Percentiles rank a stretch among this genome's conserved stretches.
Conservation (phyloP, 305 asterid species). For the Solanum chacoense region DNA sequence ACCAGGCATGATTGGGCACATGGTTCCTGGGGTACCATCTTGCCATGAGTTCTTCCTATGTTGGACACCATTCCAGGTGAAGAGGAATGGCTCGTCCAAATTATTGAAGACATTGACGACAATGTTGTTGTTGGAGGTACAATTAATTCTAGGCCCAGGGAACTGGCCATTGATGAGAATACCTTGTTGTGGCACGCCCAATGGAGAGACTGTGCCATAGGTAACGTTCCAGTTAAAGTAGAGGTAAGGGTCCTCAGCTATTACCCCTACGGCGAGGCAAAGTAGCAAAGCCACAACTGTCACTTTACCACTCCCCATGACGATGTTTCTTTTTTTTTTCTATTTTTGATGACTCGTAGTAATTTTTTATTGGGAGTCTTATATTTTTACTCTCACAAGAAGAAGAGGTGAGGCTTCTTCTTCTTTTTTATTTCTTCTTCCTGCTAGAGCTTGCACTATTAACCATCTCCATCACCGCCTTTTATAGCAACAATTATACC, state of each 20-base stretch:
- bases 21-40: slow-evolving; percentile 64
- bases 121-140: slow-evolving; percentile 71
- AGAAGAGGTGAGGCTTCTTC: neutral
- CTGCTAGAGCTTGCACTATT: slow-evolving; percentile 4
- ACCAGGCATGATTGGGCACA: slow-evolving; percentile 71
- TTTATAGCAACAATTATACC: neutral
- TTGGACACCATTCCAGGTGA: slow-evolving; percentile 56
- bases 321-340: neutral
- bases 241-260: slow-evolving; percentile 23
- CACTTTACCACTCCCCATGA: slow-evolving; percentile 6
- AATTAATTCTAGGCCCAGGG: slow-evolving; percentile 64
- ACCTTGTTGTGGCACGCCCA: slow-evolving; percentile 67
- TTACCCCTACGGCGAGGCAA: neutral
- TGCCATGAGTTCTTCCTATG: slow-evolving; percentile 73
- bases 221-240: slow-evolving; percentile 23
- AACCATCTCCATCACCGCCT: neutral
- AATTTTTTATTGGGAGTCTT: neutral
- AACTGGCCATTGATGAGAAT: slow-evolving; percentile 65
- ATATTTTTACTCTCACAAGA: neutral
- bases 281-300: slow-evolving; percentile 6
- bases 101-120: slow-evolving; percentile 53
- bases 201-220: slow-evolving; percentile 30
- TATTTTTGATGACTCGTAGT: neutral
- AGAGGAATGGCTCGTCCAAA: slow-evolving; percentile 63
- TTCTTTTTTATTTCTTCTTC: neutral